Evolutionary conservation across 768 basidiomycete genomes (phyloP), one percentile per base, ranked within the genome.

Genomic region (Chalciporus piperatus): DNA sequence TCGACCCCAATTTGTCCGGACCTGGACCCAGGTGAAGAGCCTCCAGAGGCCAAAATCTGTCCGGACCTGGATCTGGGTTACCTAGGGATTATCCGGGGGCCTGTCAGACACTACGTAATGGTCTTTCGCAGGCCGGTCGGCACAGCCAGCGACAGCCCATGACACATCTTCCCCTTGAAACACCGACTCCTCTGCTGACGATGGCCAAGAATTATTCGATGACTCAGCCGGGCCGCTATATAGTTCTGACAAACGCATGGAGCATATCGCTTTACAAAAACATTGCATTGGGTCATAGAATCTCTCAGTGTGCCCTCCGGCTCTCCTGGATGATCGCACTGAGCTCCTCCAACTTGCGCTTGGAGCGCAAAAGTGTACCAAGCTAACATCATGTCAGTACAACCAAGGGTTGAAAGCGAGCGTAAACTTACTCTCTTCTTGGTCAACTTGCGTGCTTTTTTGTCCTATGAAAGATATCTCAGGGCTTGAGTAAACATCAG

Each of bases 331-430:
- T 96, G 69, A 98, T 84, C 48, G 67, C 83, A 54, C 85, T 77
- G 61, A 99, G 84, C 76, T 99, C 96, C 76, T 99, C 97, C 70
- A 99, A 74, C 83, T 99, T 99, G 78, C 93, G 87, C 79, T 98
- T 99, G 62, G 95, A 96, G 63, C 97, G 92, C 68, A 95, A 78
- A 61, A 98, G 82, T n/a, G 97, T 98, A 33, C 97, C 97, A 66
- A 99, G 87, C 93, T 94, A 64, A 51, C n/a, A 23, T 13, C 19
- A 23, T 16, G 42, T 14, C 52, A 51, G 54, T 32, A n/a, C 12
- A 4, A 13, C 17, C 8, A 27, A 39, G n/a, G 11, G 2, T 20
- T 22, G 12, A 38, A 0, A 0, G 14, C 17, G 9, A 51, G 45
- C 20, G 32, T 19, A 51, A n/a, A 83, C 87, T 62, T 67, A 97